Evolutionary conservation across 805 yeast species (phyloP).

Genomic region (Candida verbasci): DNA sequence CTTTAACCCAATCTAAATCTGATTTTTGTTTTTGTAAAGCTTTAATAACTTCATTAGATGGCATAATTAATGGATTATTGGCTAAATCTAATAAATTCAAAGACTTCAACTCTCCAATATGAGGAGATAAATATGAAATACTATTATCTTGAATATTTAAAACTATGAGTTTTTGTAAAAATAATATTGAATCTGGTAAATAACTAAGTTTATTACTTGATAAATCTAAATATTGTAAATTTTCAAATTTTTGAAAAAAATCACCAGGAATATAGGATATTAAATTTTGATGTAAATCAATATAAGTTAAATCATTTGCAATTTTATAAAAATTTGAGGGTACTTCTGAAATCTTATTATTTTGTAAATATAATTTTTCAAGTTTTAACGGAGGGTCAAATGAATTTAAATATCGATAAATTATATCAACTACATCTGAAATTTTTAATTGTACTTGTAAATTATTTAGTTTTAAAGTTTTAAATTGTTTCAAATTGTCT

Average conservation of each 20-base stretch:
- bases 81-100: conserved; percentile 58
- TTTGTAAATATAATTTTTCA: conserved; percentile 51
- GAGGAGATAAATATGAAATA: conserved; percentile 51
- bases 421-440: conserved; percentile 15
- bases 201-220: conserved; percentile 50
- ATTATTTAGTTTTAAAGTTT: conserved; percentile 17
- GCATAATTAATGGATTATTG: conserved; percentile 56
- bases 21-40: conserved; percentile 34
- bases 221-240: conserved; percentile 63
- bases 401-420: conserved; percentile 18
- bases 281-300: conserved; percentile 63
- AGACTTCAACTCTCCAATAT: conserved; percentile 46
- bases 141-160: conserved; percentile 59
- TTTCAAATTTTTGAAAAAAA: conserved; percentile 29
- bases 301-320: conserved; percentile 43
- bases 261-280: conserved; percentile 49
- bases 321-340: conserved; percentile 46
- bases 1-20: conserved; percentile 42
- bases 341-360: conserved; percentile 43
- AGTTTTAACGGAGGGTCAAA: conserved; percentile 26
- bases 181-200: conserved; percentile 41
- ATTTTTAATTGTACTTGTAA: conserved; percentile 4
- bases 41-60: conserved; percentile 32
- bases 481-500: conserved; percentile 17
- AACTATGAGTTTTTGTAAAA: conserved; percentile 46